Base-by-base conservation (phyloP, 2,329 filamentous ascomycete genomes). In the Myriosclerotinia scirpicola region DNA sequence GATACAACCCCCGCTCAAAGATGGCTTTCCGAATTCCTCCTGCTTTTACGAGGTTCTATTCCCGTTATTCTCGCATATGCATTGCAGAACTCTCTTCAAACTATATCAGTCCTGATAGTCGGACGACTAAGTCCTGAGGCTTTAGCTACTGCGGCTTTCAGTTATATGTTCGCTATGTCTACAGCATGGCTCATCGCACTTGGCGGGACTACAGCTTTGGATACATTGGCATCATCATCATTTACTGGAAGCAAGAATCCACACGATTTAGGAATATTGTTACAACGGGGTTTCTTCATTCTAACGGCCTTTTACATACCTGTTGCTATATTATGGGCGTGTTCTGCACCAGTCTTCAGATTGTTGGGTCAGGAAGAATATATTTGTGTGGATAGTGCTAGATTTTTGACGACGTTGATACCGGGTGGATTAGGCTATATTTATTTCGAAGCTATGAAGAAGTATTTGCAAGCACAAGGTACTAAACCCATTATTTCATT, bases 131-230 rank as follows among this genome's bases (percentile, higher is more conserved):
- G 90, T 0, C 89, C 92, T 0, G 90, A 95, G 77, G 87, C 92
- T 1, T 80, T 96, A 8, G 91, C 92, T 0, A 91, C 90, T 0
- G 89, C 91, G 1, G 92, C 92, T 0, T 96, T 96, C 74, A 91
- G 90, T 2, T 94, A 95, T 80, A 96, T 96, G 92, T 96, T 96
- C 72, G 92, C 92, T 65, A 93, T 94, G 90, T 88, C 90, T 30
- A 92, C 91, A 0, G 92, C 88, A 0, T 96, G 92, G 92, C 84
- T 96, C 48, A 90, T 96, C 67, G 92, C 89, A 0, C 84, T 96
- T 5, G 92, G 92, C 38, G 92, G 92, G 9, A 93, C 91, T 0
- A 96, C 91, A 1, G 92, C 92, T 0, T 83, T 96, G 54, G 92
- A 96, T 76, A 96, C 92, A 0, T 81, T 96, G 34, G 92, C 91